These are phyloP conservation scores for Fusarium tjaetaba DNA, from an alignment of 2,329 filamentous ascomycete species.

Conservation along the genomic window DNA sequence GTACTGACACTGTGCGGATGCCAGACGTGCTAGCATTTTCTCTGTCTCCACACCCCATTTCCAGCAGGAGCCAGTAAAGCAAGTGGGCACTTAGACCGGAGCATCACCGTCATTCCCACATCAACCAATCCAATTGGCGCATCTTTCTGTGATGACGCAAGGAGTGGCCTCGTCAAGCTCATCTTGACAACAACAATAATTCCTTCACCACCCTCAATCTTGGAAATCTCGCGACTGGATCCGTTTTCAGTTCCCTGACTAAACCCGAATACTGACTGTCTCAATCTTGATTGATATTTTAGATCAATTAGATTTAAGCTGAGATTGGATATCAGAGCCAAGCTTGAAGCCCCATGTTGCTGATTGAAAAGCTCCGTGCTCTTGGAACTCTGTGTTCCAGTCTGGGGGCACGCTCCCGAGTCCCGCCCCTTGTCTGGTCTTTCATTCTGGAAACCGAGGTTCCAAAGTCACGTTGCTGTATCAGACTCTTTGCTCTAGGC, in stretches of 20 bases:
- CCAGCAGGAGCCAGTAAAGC: conserved; percentile 23
- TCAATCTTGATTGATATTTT: conserved; percentile 2
- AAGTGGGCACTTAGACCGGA: conserved; percentile 18
- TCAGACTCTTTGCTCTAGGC: not conserved
- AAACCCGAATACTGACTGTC: conserved; percentile 23
- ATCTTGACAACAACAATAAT: conserved; percentile 20
- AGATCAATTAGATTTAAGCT: not conserved
- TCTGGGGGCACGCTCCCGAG: conserved; percentile 8
- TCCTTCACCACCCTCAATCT: conserved; percentile 24
- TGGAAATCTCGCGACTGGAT: conserved; percentile 4
- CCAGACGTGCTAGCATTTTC: conserved; percentile 10
- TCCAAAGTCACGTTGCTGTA: conserved; percentile 11
- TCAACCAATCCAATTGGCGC: conserved; percentile 30
- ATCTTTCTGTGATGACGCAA: conserved; percentile 42
- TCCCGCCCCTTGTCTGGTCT: conserved; percentile 8
- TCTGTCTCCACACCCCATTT: conserved; percentile 32
- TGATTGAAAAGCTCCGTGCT: conserved; percentile 29
- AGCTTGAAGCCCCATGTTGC: conserved; percentile 4
- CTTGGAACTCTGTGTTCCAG: conserved; percentile 7
- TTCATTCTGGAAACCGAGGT: conserved; percentile 16
- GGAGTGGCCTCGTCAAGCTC: conserved; percentile 29
- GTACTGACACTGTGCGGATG: conserved; percentile 38
- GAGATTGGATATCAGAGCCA: conserved; percentile 1
- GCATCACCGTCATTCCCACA: conserved; percentile 40
- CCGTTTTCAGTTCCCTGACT: conserved; percentile 17